These are phyloP conservation scores for Posidonia australis DNA, from an alignment of 106 monocot genomes.

Conservation along the genomic window DNA sequence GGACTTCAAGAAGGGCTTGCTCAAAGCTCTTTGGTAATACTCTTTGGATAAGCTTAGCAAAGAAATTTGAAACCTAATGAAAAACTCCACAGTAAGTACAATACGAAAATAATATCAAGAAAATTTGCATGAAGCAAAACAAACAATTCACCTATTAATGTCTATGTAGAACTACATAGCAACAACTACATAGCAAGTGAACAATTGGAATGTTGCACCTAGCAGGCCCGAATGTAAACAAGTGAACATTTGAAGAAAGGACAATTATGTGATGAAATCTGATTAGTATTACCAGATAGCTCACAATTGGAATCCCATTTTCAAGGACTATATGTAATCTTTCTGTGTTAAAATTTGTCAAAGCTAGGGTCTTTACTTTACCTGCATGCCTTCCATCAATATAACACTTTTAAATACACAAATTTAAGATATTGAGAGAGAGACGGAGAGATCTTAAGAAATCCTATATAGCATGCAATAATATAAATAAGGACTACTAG, in stretches of 20 bases:
- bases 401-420: too few relatives aligned
- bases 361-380: slow-evolving; percentile 25
- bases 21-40: slow-evolving; percentile 85
- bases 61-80: slow-evolving; percentile 65
- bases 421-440: too few relatives aligned
- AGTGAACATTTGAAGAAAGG: too few relatives aligned
- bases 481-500: not conserved
- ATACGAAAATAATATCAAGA: not conserved
- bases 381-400: slow-evolving; percentile 12
- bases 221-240: not conserved
- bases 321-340: slow-evolving; percentile 21
- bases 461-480: not conserved
- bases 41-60: slow-evolving; percentile 88
- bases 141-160: not conserved
- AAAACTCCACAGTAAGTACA: not conserved
- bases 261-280: not conserved
- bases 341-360: slow-evolving; percentile 27
- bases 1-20: slow-evolving; percentile 82
- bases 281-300: slow-evolving; percentile 66
- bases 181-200: too few relatives aligned
- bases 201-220: slow-evolving; percentile 98
- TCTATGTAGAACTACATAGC: too few relatives aligned
- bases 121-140: not conserved
- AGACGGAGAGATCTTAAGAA: not conserved
- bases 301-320: slow-evolving; percentile 29